A percentile compares a stretch with the other conserved stretches of the same genome.
phyloP scores from a whole-genome alignment of 208 protist genomes.

The Trypanosoma vivax region DNA sequence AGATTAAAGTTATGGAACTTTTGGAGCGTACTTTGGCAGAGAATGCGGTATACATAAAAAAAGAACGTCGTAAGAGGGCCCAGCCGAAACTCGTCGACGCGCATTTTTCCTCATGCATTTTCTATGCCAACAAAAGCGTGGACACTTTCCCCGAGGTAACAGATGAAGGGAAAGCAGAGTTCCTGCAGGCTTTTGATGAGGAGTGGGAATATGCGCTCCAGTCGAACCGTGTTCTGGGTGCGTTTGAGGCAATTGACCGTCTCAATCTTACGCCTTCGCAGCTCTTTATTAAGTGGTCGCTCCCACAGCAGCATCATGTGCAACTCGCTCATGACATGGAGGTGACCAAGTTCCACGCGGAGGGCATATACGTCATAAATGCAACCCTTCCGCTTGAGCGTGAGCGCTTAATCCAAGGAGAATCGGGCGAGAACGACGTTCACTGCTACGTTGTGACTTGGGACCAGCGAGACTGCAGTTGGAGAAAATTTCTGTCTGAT shows the following conservation, averaged over 20 bases:
- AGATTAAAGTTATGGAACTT: conserved; percentile 12
- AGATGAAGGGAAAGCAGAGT: conserved; percentile 6
- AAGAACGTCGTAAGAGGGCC: conserved; percentile 15
- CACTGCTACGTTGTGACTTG: conserved; percentile 36
- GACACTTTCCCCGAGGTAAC: conserved; percentile 17
- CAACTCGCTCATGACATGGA: conserved; percentile 24
- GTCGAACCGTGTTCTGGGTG: conserved; percentile 32
- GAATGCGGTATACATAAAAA: conserved; percentile 23
- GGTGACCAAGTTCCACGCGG: conserved; percentile 21
- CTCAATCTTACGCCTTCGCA: conserved; percentile 28
- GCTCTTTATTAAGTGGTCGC: conserved; percentile 28
- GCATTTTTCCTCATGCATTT: conserved; percentile 24
- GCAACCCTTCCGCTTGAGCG: conserved; percentile 21
- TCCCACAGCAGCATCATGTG: conserved; percentile 15
- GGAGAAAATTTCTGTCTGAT: conserved; percentile 30
- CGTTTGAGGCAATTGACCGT: conserved; percentile 19
- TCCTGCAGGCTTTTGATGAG: conserved; percentile 25
- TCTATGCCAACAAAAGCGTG: conserved; percentile 13
- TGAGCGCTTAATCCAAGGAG: conserved; percentile 18
- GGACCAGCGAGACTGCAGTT: conserved; percentile 44
- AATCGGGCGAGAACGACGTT: conserved; percentile 5
- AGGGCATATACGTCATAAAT: conserved; percentile 33
- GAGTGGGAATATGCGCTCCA: conserved; percentile 16
- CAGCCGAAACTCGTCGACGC: conserved; percentile 17
- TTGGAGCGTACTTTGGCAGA: conserved; percentile 18